phyloP scores from a whole-genome alignment of 345 rosid species.

The Erucastrum elatum region DNA sequence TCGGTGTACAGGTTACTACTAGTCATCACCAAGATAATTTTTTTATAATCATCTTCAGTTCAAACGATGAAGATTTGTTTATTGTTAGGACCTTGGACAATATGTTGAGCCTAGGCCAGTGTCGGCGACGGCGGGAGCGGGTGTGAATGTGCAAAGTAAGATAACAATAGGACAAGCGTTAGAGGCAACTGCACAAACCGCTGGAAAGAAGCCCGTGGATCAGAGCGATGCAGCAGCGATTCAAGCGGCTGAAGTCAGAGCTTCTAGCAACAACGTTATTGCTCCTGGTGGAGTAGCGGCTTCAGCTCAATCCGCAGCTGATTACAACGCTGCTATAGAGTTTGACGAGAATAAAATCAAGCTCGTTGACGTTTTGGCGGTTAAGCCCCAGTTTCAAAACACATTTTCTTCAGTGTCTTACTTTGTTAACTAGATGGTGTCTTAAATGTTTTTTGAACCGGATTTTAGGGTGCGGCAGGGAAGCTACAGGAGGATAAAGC shows the following conservation, averaged over 20 bases:
- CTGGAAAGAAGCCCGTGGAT: conserved; percentile 55
- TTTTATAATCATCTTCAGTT: neutral
- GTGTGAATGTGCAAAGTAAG: conserved; percentile 33
- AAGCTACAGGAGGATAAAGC: conserved; percentile 59
- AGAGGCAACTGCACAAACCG: conserved; percentile 49
- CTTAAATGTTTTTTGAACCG: neutral
- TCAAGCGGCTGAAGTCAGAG: conserved; percentile 73
- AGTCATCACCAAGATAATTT: neutral
- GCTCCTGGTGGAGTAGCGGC: conserved; percentile 61
- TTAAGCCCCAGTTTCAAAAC: conserved; percentile 6
- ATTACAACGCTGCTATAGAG: conserved; percentile 43
- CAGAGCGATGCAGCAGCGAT: conserved; percentile 74
- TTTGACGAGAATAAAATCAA: conserved; percentile 58
- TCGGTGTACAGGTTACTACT: conserved; percentile 57
- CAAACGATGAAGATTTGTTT: neutral
- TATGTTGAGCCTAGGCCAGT: conserved; percentile 48
- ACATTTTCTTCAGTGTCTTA: neutral
- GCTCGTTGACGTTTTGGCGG: conserved; percentile 51
- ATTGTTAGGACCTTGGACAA: conserved; percentile 53
- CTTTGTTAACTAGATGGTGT: neutral
- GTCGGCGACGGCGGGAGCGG: neutral
- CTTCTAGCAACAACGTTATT: conserved; percentile 50
- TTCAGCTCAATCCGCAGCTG: conserved; percentile 66
- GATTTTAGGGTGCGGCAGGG: conserved; percentile 49
- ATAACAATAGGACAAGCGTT: conserved; percentile 73